phyloP scores from a whole-genome alignment of 257 asterid genomes.

The Petunia axillaris region DNA sequence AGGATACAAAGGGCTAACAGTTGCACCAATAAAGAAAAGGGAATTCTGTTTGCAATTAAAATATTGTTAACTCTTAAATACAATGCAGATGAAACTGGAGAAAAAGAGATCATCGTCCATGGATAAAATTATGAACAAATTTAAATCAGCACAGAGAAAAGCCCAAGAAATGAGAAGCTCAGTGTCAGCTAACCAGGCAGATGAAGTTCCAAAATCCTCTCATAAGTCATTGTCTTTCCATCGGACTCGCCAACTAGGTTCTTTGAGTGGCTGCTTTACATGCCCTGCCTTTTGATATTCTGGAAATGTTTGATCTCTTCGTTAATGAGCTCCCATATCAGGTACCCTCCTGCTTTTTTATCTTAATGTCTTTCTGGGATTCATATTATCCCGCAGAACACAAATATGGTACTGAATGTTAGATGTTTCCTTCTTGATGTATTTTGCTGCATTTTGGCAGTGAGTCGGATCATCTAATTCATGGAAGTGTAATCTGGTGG shows the following conservation, averaged over 20 bases:
- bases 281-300: slow-evolving; percentile 33
- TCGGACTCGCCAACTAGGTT: slow-evolving; percentile 37
- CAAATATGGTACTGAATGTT: background rate
- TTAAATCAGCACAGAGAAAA: slow-evolving; percentile 55
- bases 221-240: slow-evolving; percentile 31
- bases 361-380: background rate
- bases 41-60: background rate
- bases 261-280: slow-evolving; percentile 45
- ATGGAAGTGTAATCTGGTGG: background rate
- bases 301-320: background rate
- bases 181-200: slow-evolving; percentile 33
- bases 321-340: background rate
- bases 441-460: background rate
- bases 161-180: slow-evolving; percentile 67
- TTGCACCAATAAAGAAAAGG: background rate
- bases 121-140: slow-evolving; percentile 69
- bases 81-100: slow-evolving; percentile 69
- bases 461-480: background rate
- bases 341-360: background rate
- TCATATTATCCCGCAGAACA: background rate
- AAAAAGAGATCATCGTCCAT: slow-evolving; percentile 68
- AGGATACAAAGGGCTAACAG: background rate
- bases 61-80: background rate
- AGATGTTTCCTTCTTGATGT: background rate
- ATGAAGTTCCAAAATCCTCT: slow-evolving; percentile 31